Percentiles rank a stretch among this genome's conserved stretches.
Evolutionary conservation across 2,329 filamentous ascomycete genomes (phyloP).

Genomic region (Nothophoma quercina): DNA sequence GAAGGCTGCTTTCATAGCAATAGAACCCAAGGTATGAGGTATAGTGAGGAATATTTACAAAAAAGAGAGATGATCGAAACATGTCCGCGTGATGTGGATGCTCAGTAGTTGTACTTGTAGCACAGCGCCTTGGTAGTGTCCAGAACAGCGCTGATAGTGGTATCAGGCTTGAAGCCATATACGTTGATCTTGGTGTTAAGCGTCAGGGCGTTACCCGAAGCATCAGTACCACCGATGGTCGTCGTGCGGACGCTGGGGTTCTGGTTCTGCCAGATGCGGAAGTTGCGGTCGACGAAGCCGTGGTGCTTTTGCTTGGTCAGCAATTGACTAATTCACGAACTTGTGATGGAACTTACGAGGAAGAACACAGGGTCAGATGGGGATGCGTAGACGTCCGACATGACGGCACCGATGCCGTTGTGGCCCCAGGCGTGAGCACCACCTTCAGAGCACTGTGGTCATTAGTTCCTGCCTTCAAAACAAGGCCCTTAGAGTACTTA

Average conservation of each 20-base stretch:
- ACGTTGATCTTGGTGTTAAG: constrained; percentile 39
- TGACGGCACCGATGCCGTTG: constrained; percentile 47
- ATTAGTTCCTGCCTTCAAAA: not conserved
- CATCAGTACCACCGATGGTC: constrained; percentile 53
- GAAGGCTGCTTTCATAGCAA: too few species aligned
- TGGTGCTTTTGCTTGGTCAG: constrained; percentile 37
- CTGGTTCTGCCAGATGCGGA: constrained; percentile 59
- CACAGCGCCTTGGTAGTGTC: constrained; percentile 40
- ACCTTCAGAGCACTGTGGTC: constrained; percentile 23
- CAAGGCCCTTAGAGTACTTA: not conserved
- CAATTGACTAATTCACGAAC: too few species aligned
- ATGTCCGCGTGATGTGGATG: too few species aligned
- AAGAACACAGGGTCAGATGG: constrained; percentile 41
- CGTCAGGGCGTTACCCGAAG: constrained; percentile 30
- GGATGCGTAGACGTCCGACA: constrained; percentile 43
- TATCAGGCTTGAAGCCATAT: constrained; percentile 35
- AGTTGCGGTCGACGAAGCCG: constrained; percentile 58
- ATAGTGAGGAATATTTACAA: too few species aligned
- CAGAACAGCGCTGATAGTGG: constrained; percentile 39
- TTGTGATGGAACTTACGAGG: not conserved
- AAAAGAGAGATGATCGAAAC: too few species aligned
- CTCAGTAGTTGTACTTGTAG: constrained; percentile 50
- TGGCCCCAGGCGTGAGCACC: constrained; percentile 47
- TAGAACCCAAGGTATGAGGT: too few species aligned
- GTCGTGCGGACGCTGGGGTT: constrained; percentile 26